Percentiles rank a stretch among this genome's conserved stretches.
Evolutionary conservation across 73 alveolate species (phyloP).

Genomic region (Tetrahymena elliotti): DNA sequence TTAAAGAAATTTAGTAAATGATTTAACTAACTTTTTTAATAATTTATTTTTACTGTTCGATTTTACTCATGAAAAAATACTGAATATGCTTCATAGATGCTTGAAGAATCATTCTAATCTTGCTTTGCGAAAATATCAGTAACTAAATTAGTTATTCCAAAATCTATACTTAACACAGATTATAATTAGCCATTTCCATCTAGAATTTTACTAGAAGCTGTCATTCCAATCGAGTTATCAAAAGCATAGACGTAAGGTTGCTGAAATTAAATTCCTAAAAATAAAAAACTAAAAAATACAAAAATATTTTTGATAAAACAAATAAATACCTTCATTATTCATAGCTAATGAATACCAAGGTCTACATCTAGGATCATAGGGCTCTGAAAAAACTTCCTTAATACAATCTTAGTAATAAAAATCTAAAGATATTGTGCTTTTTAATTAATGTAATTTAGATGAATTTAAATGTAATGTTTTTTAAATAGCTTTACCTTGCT

Average conservation of each 20-base stretch:
- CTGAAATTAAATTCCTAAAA: neutral
- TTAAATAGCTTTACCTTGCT: neutral
- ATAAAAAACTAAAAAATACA: neutral
- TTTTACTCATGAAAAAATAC: neutral
- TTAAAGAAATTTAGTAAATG: neutral
- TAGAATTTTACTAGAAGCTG: neutral
- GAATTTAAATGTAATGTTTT: neutral
- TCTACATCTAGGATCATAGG: neutral
- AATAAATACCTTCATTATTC: neutral
- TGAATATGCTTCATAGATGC: neutral
- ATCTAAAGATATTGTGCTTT: neutral
- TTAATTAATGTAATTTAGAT: neutral
- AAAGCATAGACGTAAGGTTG: neutral
- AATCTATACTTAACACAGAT: neutral
- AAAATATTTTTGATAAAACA: neutral
- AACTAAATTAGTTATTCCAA: neutral
- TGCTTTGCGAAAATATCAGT: neutral
- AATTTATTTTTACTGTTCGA: neutral
- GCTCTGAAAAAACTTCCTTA: neutral
- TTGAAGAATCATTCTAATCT: neutral
- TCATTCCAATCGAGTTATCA: neutral
- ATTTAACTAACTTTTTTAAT: neutral
- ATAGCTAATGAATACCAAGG: neutral
- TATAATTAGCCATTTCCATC: neutral
- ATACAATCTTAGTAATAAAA: neutral